Evolutionary conservation across 164 flowering plant species (phyloP).

Genomic region (Tinospora cordifolia): DNA sequence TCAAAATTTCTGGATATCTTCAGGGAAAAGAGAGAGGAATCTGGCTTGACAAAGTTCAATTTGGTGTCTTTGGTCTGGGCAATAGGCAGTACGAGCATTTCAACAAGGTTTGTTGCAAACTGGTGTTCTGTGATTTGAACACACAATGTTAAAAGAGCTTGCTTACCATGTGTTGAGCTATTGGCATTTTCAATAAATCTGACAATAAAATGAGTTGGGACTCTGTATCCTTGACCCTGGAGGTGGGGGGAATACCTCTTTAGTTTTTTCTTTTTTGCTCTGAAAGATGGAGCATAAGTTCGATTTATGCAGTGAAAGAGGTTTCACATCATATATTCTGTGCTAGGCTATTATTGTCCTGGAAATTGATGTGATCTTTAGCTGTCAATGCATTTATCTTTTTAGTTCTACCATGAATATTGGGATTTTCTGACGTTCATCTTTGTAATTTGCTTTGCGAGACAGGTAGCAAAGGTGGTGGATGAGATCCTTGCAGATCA

Average conservation of each 20-base stretch:
- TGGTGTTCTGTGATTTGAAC: neutral
- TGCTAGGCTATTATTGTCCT: neutral
- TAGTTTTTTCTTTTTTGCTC: neutral
- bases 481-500: conserved; percentile 59
- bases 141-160: too few species aligned
- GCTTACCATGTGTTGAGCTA: too few species aligned
- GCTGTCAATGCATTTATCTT: neutral
- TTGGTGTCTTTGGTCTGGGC: conserved; percentile 85
- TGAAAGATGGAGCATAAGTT: neutral
- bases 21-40: conserved; percentile 63
- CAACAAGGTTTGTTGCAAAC: conserved; percentile 54
- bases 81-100: conserved; percentile 97
- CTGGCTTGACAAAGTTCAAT: conserved; percentile 57
- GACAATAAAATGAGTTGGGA: too few species aligned
- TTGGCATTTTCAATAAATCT: too few species aligned
- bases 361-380: neutral
- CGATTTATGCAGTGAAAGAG: neutral
- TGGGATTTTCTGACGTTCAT: conserved; percentile 12
- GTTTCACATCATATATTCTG: neutral
- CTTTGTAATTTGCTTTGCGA: conserved; percentile 9
- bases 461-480: conserved; percentile 74
- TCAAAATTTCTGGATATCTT: conserved; percentile 1
- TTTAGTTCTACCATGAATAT: neutral
- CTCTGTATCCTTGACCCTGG: too few species aligned
- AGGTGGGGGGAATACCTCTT: too few species aligned